Evolutionary conservation across 768 basidiomycete species (phyloP), one percentile per base, ranked within the genome.

Genomic region (Tylopilus plumbeoviolaceoides): DNA sequence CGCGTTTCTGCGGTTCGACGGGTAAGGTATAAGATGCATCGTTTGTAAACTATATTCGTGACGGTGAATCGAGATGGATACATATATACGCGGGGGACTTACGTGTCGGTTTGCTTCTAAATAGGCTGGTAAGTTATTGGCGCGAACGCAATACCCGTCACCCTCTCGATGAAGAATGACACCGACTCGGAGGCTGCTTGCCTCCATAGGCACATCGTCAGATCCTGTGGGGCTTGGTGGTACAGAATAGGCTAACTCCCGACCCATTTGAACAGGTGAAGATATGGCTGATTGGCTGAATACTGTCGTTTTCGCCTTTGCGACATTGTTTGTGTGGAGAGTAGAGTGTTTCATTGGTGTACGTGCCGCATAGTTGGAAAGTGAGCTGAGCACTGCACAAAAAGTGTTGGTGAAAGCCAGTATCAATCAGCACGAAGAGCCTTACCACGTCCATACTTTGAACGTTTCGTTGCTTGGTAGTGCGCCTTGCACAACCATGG

Each of bases 401-500:
- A 17, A 20, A 5, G 43, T 31, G 18, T 46, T 15, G 50, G 38
- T 31, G 30, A 21, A 18, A 40, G 21, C 2, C 12, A 12, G 18
- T 4, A 31, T 52, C 53, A 36, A 31, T 39, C 28, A 4, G 54
- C 31, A 20, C 5, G 10, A 50, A 42, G 31, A 1, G 46, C 42
- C 54, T 8, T 63, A 87, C 88, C 70, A 55, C 72, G 69, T 30
- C 73, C 78, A 57, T 88, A 89, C 69, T 83, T 86, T 44, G 68
- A 70, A 57, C 75, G 74, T 59, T 82, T 84, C 15, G 76, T 74
- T 10, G 73, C 72, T 53, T 84, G 85, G 66, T 92, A 92, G 56
- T 90, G 89, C 7, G 89, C 73, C 65, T 91, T 93, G 72, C 91
- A 89, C 50, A 97, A 65, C 91, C 93, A 97, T 0, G 95, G 95